Conservation (phyloP, 495 filamentous ascomycete species). For the Glonium stellatum region DNA sequence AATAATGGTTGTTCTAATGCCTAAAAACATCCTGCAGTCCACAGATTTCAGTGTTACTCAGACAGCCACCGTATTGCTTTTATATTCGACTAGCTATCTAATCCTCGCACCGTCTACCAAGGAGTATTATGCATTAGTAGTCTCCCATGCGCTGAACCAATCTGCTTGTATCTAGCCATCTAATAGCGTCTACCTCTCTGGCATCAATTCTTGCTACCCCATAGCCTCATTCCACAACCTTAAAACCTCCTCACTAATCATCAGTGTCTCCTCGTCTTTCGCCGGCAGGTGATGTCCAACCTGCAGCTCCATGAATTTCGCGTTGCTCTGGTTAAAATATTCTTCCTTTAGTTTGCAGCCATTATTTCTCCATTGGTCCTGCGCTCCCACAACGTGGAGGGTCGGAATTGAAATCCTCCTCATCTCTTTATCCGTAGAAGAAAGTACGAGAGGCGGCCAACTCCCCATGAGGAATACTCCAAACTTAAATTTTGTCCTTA, state of each 20-base stretch:
- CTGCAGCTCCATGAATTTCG: background rate
- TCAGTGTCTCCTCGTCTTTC: background rate
- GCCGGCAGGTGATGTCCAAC: background rate
- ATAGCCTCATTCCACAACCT: background rate
- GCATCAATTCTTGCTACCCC: background rate
- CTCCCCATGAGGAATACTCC: background rate
- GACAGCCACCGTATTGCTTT: no score
- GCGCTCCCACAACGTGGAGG: background rate
- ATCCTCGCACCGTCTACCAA: no score
- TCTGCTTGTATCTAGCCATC: no score
- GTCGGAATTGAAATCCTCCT: background rate
- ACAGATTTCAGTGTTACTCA: no score
- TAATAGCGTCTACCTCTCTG: no score
- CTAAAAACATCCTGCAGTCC: no score
- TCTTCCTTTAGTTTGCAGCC: background rate
- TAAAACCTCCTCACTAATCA: constrained; percentile 1
- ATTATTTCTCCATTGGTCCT: background rate
- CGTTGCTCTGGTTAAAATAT: background rate
- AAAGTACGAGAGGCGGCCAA: background rate
- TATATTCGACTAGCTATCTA: no score
- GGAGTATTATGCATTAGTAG: no score
- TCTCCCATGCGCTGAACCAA: no score
- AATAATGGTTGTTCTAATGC: no score
- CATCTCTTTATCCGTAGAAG: background rate
- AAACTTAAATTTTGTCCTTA: constrained; percentile 1